phyloP scores from a whole-genome alignment of 352 stramenopile species.

The Globisporangium okanoganense region DNA sequence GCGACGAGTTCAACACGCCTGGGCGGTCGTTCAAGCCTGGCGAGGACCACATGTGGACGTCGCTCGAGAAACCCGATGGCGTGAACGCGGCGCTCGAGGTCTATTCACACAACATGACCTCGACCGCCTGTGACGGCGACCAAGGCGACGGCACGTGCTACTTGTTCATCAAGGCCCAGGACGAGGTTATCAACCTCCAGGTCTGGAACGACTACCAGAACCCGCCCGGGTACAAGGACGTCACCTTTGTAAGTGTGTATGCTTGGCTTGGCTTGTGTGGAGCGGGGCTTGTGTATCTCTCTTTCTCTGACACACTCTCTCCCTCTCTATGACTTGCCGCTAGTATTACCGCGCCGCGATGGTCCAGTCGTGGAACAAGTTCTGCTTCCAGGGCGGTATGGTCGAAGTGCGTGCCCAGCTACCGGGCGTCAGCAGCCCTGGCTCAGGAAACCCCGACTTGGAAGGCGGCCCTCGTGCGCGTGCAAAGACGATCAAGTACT shows the following conservation, averaged over 20 bases:
- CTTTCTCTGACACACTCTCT: slow-evolving; percentile 36
- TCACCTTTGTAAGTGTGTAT: slow-evolving; percentile 26
- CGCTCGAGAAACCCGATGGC: slow-evolving; percentile 30
- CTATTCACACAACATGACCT: slow-evolving; percentile 72
- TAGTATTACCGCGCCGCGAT: slow-evolving; percentile 66
- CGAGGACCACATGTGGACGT: not conserved
- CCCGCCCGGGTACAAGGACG: slow-evolving; percentile 43
- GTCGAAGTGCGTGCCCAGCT: slow-evolving; percentile 88
- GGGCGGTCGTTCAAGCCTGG: slow-evolving; percentile 7
- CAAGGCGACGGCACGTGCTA: slow-evolving; percentile 30
- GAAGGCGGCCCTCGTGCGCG: slow-evolving; percentile 43
- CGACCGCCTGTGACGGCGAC: slow-evolving; percentile 47
- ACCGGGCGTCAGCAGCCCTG: slow-evolving; percentile 56
- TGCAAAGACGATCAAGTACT: slow-evolving; percentile 55
- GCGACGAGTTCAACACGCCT: slow-evolving; percentile 53
- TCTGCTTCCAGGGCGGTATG: slow-evolving; percentile 94
- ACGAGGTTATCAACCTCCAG: slow-evolving; percentile 34
- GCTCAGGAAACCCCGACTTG: slow-evolving; percentile 41
- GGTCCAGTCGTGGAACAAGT: slow-evolving; percentile 94
- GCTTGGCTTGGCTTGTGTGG: not conserved
- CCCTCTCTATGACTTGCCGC: too few species aligned
- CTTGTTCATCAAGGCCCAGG: slow-evolving; percentile 52
- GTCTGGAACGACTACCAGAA: slow-evolving; percentile 65
- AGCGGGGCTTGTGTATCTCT: too few species aligned
- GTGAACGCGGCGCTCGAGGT: slow-evolving; percentile 69